Conservation (phyloP, 495 filamentous ascomycete genomes). For the Neurospora sp. region DNA sequence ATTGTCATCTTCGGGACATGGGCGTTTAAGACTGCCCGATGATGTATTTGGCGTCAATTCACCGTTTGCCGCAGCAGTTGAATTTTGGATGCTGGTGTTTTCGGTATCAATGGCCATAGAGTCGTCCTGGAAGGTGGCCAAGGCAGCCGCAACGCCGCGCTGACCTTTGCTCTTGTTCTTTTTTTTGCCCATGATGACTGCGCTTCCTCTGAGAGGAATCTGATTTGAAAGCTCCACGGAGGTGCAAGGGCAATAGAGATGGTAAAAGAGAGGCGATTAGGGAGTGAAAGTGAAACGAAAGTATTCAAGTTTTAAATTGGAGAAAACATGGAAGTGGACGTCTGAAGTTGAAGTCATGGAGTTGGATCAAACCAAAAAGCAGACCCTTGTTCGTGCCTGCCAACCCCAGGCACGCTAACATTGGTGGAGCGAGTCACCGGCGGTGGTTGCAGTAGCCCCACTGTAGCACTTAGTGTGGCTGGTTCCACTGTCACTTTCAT, state of each 20-base stretch:
- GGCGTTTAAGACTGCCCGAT: slow-evolving; percentile 27
- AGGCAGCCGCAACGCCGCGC: slow-evolving; percentile 4
- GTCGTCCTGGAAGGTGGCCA: slow-evolving; percentile 3
- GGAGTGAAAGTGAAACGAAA: background rate
- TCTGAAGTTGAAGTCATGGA: background rate
- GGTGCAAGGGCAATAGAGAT: background rate
- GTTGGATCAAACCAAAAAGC: background rate
- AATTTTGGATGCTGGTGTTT: background rate
- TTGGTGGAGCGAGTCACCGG: background rate
- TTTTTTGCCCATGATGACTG: slow-evolving; percentile 17
- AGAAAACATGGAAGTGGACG: background rate
- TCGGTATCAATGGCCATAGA: background rate
- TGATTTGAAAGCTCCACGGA: background rate
- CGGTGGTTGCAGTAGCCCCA: background rate
- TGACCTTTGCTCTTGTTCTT: slow-evolving; percentile 13
- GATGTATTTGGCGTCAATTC: slow-evolving; percentile 10
- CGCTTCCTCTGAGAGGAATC: background rate
- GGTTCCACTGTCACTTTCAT: background rate
- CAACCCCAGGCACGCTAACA: background rate
- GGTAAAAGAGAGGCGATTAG: background rate
- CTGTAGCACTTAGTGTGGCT: background rate
- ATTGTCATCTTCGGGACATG: slow-evolving; percentile 31
- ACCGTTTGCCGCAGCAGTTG: background rate
- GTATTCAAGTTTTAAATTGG: background rate
- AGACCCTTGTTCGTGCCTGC: background rate